phyloP scores from a whole-genome alignment of 1,139 yeast species.

The Geotrichum bryndzae region DNA sequence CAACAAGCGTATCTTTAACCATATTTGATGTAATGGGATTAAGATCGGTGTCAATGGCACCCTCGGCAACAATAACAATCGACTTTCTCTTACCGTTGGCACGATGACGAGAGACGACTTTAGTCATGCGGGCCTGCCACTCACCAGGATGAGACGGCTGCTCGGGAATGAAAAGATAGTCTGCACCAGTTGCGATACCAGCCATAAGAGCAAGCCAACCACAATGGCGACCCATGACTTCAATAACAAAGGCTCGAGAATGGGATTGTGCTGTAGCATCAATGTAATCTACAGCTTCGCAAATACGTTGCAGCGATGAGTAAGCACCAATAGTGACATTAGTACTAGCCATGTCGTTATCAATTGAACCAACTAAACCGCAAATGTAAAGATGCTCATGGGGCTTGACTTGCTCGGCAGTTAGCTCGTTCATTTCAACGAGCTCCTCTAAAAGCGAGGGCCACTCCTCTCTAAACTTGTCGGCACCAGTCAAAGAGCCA shows the following conservation, averaged over 20 bases:
- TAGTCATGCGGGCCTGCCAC: constrained; percentile 63
- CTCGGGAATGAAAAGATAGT: constrained; percentile 89
- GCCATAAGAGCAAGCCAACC: constrained; percentile 98
- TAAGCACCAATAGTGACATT: constrained; percentile 96
- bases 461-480: constrained; percentile 90
- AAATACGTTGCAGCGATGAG: constrained; percentile 90
- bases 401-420: constrained; percentile 50
- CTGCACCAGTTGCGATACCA: constrained; percentile 93
- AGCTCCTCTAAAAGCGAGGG: constrained; percentile 75
- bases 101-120: constrained; percentile 72
- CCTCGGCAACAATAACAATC: constrained; percentile 94
- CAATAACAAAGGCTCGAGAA: constrained; percentile 94
- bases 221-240: constrained; percentile 98
- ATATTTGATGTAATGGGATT: constrained; percentile 76
- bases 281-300: constrained; percentile 89
- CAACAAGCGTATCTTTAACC: constrained; percentile 74
- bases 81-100: constrained; percentile 86
- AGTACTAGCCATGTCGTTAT: constrained; percentile 94
- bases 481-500: constrained; percentile 97
- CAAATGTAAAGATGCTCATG: constrained; percentile 78
- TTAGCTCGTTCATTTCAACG: constrained; percentile 46
- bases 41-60: constrained; percentile 82
- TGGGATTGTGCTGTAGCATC: constrained; percentile 97
- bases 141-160: constrained; percentile 59
- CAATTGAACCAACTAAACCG: constrained; percentile 95